Base-by-base conservation (phyloP, 2,329 filamentous ascomycete genomes). In the Keithomyces neogunnii region DNA sequence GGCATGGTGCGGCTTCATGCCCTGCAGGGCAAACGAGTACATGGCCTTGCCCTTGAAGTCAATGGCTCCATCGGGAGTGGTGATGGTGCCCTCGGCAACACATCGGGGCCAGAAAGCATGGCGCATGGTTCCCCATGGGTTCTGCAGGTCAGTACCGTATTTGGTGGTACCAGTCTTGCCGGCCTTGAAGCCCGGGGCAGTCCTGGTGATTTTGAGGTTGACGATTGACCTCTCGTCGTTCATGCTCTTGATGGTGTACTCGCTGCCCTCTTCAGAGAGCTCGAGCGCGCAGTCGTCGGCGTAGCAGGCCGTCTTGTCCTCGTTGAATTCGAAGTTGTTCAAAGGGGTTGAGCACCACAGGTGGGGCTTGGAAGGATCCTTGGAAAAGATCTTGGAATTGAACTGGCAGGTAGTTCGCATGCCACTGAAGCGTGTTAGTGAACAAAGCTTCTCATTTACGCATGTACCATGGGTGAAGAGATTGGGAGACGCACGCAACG, bases 1-100 rank as follows among this genome's bases (percentile, higher is more conserved):
- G 53, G 90, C 88, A 67, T 99, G 95, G 69, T 99, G 93, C 40
- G 93, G 93, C 79, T 99, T 99, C 92, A 97, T 97, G 67, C 91
- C 93, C 73, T 97, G 93, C 48, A 97, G 74, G 40, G 89, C 91
- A 68, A 93, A 86, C 58, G 86, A 77, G 71, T 90, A 92, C 62
- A 95, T 74, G 33, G 84, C 90, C 56, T 77, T 81, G 52, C 92
- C 92, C 63, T 82, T 85, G 67, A 96, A 84, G 66, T 96, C 85
- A 55, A 96, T 76, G 38, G 86, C 82, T 46, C 89, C 89, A 35
- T 89, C 83, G 61, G 87, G 80, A 54, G 90, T 95, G 56, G 88
- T 82, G 67, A 97, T 89, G 59, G 80, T 88, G 48, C 93, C 93
- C 69, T 92, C 86, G 10, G 86, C 82, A 45, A 75, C 77, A 69